A percentile compares a stretch with the other conserved stretches of the same genome.
Conservation (phyloP, 164 flowering plant genomes). For the Macadamia integrifolia region DNA sequence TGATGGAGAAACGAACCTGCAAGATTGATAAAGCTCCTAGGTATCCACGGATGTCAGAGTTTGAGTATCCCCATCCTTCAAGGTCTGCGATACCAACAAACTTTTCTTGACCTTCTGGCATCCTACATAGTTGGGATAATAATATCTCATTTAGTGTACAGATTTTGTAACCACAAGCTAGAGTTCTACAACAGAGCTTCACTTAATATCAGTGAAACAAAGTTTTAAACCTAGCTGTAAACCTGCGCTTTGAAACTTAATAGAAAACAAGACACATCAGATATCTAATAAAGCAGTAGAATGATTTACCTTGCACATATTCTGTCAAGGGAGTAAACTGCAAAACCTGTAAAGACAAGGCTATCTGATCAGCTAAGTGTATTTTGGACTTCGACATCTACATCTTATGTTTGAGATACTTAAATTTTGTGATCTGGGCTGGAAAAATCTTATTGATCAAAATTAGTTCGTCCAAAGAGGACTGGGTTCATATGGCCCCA, state of each 20-base stretch:
- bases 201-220: neutral
- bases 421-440: neutral
- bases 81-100: slow-evolving; percentile 58
- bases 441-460: neutral
- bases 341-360: slow-evolving; percentile 41
- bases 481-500: neutral
- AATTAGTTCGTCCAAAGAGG: neutral
- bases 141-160: neutral
- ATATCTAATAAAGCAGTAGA: neutral
- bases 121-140: slow-evolving; percentile 32
- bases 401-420: neutral
- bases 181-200: too few species aligned
- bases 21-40: slow-evolving; percentile 59
- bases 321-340: slow-evolving; percentile 55
- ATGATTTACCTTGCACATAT: slow-evolving; percentile 55
- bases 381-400: neutral
- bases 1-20: slow-evolving; percentile 44
- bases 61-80: slow-evolving; percentile 80
- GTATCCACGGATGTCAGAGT: slow-evolving; percentile 62
- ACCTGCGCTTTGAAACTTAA: too few species aligned
- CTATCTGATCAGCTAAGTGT: neutral
- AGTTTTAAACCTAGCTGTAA: neutral
- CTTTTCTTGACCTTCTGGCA: slow-evolving; percentile 65
- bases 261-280: neutral
- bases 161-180: neutral